Evolutionary conservation across 306 rosid genomes (phyloP).

Genomic region (Cucumis melo): DNA sequence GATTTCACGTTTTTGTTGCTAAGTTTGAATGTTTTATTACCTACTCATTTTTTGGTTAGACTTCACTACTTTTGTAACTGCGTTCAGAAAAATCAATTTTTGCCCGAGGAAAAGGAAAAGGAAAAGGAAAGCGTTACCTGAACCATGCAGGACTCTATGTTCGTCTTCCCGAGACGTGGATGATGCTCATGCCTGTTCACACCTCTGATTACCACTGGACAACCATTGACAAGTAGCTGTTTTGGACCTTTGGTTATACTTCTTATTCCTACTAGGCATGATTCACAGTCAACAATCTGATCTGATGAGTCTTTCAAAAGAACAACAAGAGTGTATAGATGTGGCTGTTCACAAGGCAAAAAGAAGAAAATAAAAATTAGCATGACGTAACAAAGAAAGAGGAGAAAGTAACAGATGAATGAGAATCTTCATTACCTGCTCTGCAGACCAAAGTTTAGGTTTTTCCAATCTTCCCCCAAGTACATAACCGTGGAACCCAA

Average conservation of each 20-base stretch:
- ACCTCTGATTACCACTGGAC: slow-evolving; percentile 68
- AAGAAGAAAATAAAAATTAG: background rate
- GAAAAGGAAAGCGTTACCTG: slow-evolving; percentile 31
- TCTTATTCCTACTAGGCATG: slow-evolving; percentile 68
- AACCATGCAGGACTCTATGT: slow-evolving; percentile 88
- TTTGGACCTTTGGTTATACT: slow-evolving; percentile 67
- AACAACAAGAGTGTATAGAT: slow-evolving; percentile 69
- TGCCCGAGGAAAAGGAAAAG: background rate
- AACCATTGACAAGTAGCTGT: slow-evolving; percentile 86
- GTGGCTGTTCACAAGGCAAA: slow-evolving; percentile 44
- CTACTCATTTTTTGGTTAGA: background rate
- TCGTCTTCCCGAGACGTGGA: slow-evolving; percentile 89
- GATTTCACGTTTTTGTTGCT: background rate
- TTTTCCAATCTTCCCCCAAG: slow-evolving; percentile 51
- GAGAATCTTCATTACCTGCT: slow-evolving; percentile 41
- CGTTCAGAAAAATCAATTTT: background rate
- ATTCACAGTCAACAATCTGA: slow-evolving; percentile 63
- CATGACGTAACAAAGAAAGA: background rate
- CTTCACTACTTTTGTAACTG: background rate
- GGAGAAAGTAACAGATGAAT: background rate
- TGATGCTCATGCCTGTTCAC: slow-evolving; percentile 97
- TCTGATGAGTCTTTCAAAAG: slow-evolving; percentile 65
- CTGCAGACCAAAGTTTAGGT: slow-evolving; percentile 94
- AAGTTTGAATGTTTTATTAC: background rate
- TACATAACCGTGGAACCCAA: slow-evolving; percentile 59